phyloP scores from a whole-genome alignment of 2,329 filamentous ascomycete genomes.

The Periconia sp. region DNA sequence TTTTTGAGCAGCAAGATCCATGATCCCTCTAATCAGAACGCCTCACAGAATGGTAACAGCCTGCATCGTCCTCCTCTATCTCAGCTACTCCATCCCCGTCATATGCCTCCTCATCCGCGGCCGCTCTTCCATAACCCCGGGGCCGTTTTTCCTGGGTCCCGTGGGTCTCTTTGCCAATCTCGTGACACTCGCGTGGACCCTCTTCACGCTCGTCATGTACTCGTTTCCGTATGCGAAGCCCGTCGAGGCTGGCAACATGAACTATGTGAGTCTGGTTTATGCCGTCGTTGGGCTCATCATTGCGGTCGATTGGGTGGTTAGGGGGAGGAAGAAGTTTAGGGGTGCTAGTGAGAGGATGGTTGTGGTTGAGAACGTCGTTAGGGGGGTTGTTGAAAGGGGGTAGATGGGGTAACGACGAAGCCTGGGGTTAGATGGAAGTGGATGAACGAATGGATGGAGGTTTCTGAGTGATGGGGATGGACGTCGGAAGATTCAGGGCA shows the following conservation, averaged over 20 bases:
- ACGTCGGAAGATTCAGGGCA: too few relatives aligned
- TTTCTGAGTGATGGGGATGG: too few relatives aligned
- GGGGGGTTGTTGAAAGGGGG: not conserved
- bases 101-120: slow-evolving; percentile 49
- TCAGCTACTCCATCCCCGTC: slow-evolving; percentile 47
- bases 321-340: slow-evolving; percentile 34
- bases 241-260: slow-evolving; percentile 35
- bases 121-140: slow-evolving; percentile 46
- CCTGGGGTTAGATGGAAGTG: not conserved
- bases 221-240: slow-evolving; percentile 36
- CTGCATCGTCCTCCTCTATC: slow-evolving; percentile 44
- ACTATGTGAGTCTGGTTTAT: slow-evolving; percentile 28
- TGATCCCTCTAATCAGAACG: not conserved
- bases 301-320: slow-evolving; percentile 29
- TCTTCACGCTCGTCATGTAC: slow-evolving; percentile 55
- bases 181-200: slow-evolving; percentile 50
- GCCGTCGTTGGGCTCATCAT: slow-evolving; percentile 31
- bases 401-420: not conserved
- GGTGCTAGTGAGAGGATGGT: slow-evolving; percentile 29
- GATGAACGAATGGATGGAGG: not conserved
- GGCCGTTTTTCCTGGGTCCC: slow-evolving; percentile 53
- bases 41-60: slow-evolving; percentile 44
- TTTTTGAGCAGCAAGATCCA: not conserved
- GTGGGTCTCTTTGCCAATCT: slow-evolving; percentile 41
- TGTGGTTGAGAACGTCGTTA: slow-evolving; percentile 18